Base-by-base conservation (phyloP, 1,139 yeast species). In the Protomyces arabidopsidicola region DNA sequence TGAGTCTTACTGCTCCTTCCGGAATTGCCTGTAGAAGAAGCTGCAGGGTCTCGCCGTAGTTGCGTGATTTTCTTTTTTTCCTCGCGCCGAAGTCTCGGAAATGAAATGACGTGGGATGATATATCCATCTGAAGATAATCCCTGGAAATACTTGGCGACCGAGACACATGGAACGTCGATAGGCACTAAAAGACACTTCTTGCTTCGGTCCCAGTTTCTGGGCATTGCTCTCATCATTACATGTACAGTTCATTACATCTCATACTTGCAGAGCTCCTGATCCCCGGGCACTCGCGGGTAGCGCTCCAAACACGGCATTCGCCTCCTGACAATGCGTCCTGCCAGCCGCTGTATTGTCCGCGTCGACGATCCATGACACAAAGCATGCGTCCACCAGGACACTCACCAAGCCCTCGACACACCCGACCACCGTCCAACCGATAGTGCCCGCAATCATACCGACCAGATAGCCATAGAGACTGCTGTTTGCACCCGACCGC, bases 351-450 rank as follows among this genome's bases (percentile, higher is more conserved):
- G 58, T 51, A n/a, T 54, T 45, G 10, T 51, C 39, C n/a, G 61
- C 53, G 36, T 77, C 78, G n/a, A 77, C 71, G 10, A 74, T 76
- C 67, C 71, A 74, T 66, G 76, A 75, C 22, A 77, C 74, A 63
- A 71, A 75, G 16, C 75, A 67, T 1, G 78, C 73, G 63, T 78
- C 81, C 55, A 77, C 75, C 56, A 76, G 71, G 73, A 74, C 76
- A 65, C 77, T 71, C 56, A 78, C 70, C 8, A 76, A 74, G 4
- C 79, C 78, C 66, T 78, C 81, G 10, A 79, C 75, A 12, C 79
- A 77, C 1, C 81, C 81, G 31, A 77, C 72, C 9, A 77, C 75
- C 39, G 77, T 74, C 79, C 79, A 78, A 12, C 80, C 80, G 20
- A 77, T 72, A 56, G 75, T 73, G 18, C 76, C 76, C 1, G 78